These are phyloP conservation scores for Yarrowia phangngaensis DNA, from an alignment of 805 yeast genomes.

Conservation along the genomic window DNA sequence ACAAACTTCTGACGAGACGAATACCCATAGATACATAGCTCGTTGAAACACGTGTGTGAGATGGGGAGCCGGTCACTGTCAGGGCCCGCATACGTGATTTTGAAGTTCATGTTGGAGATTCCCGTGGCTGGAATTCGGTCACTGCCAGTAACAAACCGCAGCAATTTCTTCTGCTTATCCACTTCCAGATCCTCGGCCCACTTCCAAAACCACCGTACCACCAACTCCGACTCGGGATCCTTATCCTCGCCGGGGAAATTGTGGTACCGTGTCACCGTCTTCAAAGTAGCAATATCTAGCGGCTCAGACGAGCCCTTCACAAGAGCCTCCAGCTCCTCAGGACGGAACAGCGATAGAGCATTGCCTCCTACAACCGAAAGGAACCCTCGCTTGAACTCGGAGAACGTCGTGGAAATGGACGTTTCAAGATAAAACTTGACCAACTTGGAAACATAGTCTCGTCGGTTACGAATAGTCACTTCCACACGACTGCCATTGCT, in stretches of 20 bases:
- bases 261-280: constrained; percentile 65
- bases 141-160: constrained; percentile 82
- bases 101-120: constrained; percentile 65
- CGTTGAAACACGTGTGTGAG: constrained; percentile 95
- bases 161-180: constrained; percentile 55
- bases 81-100: constrained; percentile 54
- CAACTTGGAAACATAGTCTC: constrained; percentile 60
- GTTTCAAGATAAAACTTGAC: constrained; percentile 57
- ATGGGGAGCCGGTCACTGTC: constrained; percentile 61
- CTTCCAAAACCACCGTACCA: constrained; percentile 86
- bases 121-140: constrained; percentile 94
- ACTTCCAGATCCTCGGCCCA: constrained; percentile 50
- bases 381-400: constrained; percentile 67
- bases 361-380: constrained; percentile 71
- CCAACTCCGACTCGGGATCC: constrained; percentile 40
- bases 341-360: constrained; percentile 72
- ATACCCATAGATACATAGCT: constrained; percentile 72
- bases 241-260: constrained; percentile 51
- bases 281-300: constrained; percentile 62
- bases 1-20: constrained; percentile 50
- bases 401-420: constrained; percentile 51
- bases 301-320: constrained; percentile 73
- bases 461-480: constrained; percentile 60
- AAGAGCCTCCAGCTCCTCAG: constrained; percentile 75
- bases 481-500: constrained; percentile 51